A percentile compares a stretch with the other conserved stretches of the same genome.
phyloP scores from a whole-genome alignment of 306 rosid genomes.

The Ceratonia siliqua region DNA sequence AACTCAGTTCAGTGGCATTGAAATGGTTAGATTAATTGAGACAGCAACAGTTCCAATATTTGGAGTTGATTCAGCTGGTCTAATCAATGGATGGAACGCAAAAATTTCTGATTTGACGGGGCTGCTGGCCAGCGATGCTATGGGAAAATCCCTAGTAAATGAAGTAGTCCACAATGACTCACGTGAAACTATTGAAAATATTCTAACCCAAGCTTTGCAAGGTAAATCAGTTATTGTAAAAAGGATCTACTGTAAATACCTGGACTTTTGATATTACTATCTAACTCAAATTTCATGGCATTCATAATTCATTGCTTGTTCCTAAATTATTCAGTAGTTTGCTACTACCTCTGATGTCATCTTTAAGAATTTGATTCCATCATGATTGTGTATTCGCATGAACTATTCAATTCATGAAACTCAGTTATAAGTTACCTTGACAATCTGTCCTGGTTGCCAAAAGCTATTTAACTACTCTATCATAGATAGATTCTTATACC shows the following conservation, averaged over 20 bases:
- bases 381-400: not conserved
- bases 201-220: conserved; percentile 58
- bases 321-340: conserved; percentile 14
- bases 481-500: not conserved
- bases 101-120: conserved; percentile 72
- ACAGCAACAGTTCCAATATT: conserved; percentile 85
- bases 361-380: conserved; percentile 7
- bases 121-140: conserved; percentile 50
- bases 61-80: conserved; percentile 67
- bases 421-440: not conserved
- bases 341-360: not conserved
- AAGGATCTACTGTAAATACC: not conserved
- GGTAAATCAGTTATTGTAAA: conserved; percentile 47
- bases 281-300: conserved; percentile 13
- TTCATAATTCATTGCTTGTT: not conserved
- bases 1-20: conserved; percentile 72
- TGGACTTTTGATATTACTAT: conserved; percentile 8
- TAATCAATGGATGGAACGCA: conserved; percentile 83
- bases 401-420: conserved; percentile 25
- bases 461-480: not conserved
- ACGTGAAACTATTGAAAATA: conserved; percentile 39
- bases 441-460: not conserved
- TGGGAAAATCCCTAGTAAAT: conserved; percentile 70
- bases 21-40: conserved; percentile 87
- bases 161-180: conserved; percentile 68